A percentile compares a stretch with the other conserved stretches of the same genome.
phyloP scores from a whole-genome alignment of 345 rosid species.

The Psidium friedrichsthalianum region DNA sequence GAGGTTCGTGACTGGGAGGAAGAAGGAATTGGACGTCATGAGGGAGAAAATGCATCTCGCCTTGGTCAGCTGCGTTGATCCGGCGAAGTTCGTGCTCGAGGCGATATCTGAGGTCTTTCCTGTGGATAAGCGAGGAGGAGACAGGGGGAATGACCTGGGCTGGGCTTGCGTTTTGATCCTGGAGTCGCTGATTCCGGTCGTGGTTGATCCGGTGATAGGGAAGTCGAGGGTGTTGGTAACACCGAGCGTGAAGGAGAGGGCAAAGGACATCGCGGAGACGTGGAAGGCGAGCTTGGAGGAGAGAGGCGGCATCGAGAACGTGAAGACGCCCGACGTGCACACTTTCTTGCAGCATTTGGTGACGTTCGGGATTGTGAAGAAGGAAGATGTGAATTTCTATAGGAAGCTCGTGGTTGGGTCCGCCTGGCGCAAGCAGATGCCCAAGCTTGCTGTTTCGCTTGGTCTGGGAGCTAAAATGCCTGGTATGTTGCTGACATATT shows the following conservation, averaged over 20 bases:
- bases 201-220: slow-evolving; percentile 87
- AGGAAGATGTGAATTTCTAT: slow-evolving; percentile 63
- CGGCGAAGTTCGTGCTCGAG: slow-evolving; percentile 73
- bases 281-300: slow-evolving; percentile 93
- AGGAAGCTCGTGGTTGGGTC: slow-evolving; percentile 92
- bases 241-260: slow-evolving; percentile 55
- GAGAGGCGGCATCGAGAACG: slow-evolving; percentile 85
- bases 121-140: slow-evolving; percentile 63
- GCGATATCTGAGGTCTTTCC: slow-evolving; percentile 92
- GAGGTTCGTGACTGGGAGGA: slow-evolving; percentile 57
- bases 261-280: slow-evolving; percentile 71
- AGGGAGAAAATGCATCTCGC: slow-evolving; percentile 63
- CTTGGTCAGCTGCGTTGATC: slow-evolving; percentile 73
- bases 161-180: slow-evolving; percentile 95
- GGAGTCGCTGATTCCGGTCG: slow-evolving; percentile 80
- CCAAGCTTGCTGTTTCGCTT: slow-evolving; percentile 87
- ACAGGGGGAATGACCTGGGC: slow-evolving; percentile 56
- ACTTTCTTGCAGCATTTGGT: slow-evolving; percentile 95
- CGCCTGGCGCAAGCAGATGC: slow-evolving; percentile 99
- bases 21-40: slow-evolving; percentile 63
- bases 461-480: slow-evolving; percentile 93
- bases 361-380: slow-evolving; percentile 81
- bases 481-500: slow-evolving; percentile 34
- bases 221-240: slow-evolving; percentile 68
- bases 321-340: slow-evolving; percentile 94